Conservation (phyloP, 2,329 filamentous ascomycete species). For the Neonectria coccinea region DNA sequence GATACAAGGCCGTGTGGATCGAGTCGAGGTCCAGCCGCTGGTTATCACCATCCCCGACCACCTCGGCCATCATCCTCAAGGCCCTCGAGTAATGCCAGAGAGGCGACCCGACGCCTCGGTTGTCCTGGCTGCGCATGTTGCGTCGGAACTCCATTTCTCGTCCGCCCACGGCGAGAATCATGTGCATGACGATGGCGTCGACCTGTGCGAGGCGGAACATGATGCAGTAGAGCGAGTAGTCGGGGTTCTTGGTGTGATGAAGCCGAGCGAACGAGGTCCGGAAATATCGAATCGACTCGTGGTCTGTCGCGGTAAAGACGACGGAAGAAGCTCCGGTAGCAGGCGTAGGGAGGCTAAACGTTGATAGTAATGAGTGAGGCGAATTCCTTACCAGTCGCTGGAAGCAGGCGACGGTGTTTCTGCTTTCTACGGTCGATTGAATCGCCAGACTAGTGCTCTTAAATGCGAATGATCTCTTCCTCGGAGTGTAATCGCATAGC, state of each 20-base stretch:
- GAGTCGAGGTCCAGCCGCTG: conserved; percentile 46
- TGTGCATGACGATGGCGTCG: conserved; percentile 53
- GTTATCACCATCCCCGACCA: conserved; percentile 39
- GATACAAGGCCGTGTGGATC: conserved; percentile 48
- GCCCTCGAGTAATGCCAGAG: conserved; percentile 49
- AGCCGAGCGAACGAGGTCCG: conserved; percentile 50
- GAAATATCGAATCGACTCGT: conserved; percentile 52
- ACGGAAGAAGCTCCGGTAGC: conserved; percentile 37
- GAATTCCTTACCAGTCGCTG: conserved; percentile 4
- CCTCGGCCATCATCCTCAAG: conserved; percentile 48
- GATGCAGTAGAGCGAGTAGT: conserved; percentile 51
- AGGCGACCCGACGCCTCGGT: conserved; percentile 29
- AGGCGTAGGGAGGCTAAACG: conserved; percentile 10
- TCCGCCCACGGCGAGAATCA: conserved; percentile 49
- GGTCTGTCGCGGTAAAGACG: conserved; percentile 46
- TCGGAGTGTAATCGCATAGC: conserved; percentile 46
- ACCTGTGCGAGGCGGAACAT: conserved; percentile 50
- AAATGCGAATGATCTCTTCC: conserved; percentile 15
- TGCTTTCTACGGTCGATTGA: background rate
- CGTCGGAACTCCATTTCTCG: conserved; percentile 48
- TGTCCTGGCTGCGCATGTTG: conserved; percentile 20
- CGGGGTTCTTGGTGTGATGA: conserved; percentile 52
- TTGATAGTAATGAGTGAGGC: conserved; percentile 12
- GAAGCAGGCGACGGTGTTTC: conserved; percentile 1
- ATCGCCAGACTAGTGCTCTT: conserved; percentile 13